Base-by-base conservation (phyloP, 805 yeast genomes). In the Ogataea minuta region DNA sequence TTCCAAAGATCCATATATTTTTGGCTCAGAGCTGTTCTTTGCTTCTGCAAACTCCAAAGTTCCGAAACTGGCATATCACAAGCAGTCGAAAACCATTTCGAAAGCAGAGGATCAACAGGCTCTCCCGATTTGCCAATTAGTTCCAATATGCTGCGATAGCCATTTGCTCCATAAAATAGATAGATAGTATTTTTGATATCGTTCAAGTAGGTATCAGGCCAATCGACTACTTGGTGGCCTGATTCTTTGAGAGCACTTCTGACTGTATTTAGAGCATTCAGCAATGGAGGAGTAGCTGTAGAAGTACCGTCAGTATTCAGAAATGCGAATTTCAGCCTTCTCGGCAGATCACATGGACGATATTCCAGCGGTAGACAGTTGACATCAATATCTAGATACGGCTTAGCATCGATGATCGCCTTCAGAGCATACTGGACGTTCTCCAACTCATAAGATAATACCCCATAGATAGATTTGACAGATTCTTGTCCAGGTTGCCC, bases 381-480 rank as follows among this genome's bases (percentile, higher is more conserved):
- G 7, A 32, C 27, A 20, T 41, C 45, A 36, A 41, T 36, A 21
- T 36, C 57, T 6, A 56, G 51, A 81, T 83, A 78, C 15, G 81
- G 82, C 48, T 43, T 60, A 9, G 52, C 26, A 10, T 29, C 36
- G 6, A 53, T 31, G 17, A 61, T 44, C 4, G 48, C 35, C 38
- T 70, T 66, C 70, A 74, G 70, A 57, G 75, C 67, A 25, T 69
- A 65, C 13, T 72, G 72, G 38, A 77, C 57, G 54, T 76, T 81
- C 10, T 68, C 75, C 30, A 77, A 60, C 3, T 70, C 57, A 41
- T 70, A 63, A 7, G 77, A 68, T 57, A 78, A 47, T 11, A 83
- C 82, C 1, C 84, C 84, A 37, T 68, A 65, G 11, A 76, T 79
- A 4, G 77, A 75, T n/a, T 71, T 67, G 20, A 77, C 75, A 28